Percentiles rank a stretch among this genome's conserved stretches.
Evolutionary conservation across 2,329 filamentous ascomycete species (phyloP).

Genomic region (Davidsoniella neocaledoniae): DNA sequence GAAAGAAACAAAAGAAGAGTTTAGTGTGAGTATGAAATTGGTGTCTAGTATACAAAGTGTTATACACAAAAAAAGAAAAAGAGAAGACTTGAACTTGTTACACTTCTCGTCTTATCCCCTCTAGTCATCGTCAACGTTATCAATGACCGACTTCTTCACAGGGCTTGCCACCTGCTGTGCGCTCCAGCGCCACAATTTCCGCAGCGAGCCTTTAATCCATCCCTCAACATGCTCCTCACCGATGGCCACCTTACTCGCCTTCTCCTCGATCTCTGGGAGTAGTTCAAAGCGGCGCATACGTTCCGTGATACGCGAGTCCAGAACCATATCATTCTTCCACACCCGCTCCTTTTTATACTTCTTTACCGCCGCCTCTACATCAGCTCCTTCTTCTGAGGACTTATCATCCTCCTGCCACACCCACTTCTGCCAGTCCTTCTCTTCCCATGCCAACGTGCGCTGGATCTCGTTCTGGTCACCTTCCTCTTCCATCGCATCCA

Average conservation of each 20-base stretch:
- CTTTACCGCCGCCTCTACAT: slow-evolving; percentile 15
- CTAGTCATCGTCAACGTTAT: slow-evolving; percentile 22
- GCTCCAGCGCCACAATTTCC: slow-evolving; percentile 36
- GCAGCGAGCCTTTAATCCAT: slow-evolving; percentile 44
- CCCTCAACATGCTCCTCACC: slow-evolving; percentile 54
- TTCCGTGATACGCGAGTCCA: slow-evolving; percentile 58
- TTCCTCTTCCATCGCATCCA: slow-evolving; percentile 17
- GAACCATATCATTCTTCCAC: slow-evolving; percentile 56
- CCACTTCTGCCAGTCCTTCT: slow-evolving; percentile 72
- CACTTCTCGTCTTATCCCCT: not conserved
- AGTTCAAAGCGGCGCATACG: slow-evolving; percentile 73
- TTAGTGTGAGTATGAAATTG: no score
- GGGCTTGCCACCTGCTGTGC: slow-evolving; percentile 24
- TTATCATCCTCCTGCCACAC: slow-evolving; percentile 41
- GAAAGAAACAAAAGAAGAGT: no score
- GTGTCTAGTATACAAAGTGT: no score
- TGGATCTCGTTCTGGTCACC: slow-evolving; percentile 39
- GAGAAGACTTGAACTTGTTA: not conserved
- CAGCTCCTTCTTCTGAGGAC: slow-evolving; percentile 25
- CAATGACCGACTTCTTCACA: slow-evolving; percentile 25
- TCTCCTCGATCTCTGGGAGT: slow-evolving; percentile 48
- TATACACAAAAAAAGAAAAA: no score
- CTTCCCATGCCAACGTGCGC: slow-evolving; percentile 49
- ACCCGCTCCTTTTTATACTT: slow-evolving; percentile 41
- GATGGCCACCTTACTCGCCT: slow-evolving; percentile 43